Conservation (phyloP, 768 basidiomycete genomes). For the Suillus subalutaceus region DNA sequence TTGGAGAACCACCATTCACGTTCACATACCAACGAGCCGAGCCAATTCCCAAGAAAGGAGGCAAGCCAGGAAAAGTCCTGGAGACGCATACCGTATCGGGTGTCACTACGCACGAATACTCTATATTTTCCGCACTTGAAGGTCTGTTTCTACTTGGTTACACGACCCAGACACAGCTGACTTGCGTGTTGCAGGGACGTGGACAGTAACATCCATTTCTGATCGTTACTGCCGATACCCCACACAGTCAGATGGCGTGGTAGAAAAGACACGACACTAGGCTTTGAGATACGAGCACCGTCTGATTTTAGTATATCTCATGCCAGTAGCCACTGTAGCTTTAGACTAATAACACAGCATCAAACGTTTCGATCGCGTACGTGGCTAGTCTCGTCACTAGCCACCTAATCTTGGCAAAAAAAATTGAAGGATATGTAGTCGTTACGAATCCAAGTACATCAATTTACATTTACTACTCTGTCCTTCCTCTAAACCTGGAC, state of each 20-base stretch:
- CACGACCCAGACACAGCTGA: conserved; percentile 9
- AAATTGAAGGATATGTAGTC: neutral
- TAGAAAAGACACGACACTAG: conserved; percentile 37
- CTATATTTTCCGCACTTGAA: conserved; percentile 89
- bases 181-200: conserved; percentile 61
- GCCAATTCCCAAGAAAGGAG: conserved; percentile 65
- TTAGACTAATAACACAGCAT: conserved; percentile 17
- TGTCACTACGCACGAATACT: conserved; percentile 74
- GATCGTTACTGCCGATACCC: conserved; percentile 93
- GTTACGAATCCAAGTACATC: neutral
- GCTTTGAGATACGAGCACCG: conserved; percentile 11
- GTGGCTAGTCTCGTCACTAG: neutral
- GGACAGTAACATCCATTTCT: conserved; percentile 90
- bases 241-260: conserved; percentile 53
- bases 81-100: conserved; percentile 92
- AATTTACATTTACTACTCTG: neutral
- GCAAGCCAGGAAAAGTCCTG: conserved; percentile 74
- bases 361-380: neutral
- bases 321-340: conserved; percentile 26
- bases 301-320: conserved; percentile 21
- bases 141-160: conserved; percentile 50
- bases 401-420: neutral
- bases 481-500: conserved; percentile 62
- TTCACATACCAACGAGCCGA: conserved; percentile 93
- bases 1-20: conserved; percentile 93